Base-by-base conservation (phyloP, 345 rosid species). In the Anacardium occidentale region DNA sequence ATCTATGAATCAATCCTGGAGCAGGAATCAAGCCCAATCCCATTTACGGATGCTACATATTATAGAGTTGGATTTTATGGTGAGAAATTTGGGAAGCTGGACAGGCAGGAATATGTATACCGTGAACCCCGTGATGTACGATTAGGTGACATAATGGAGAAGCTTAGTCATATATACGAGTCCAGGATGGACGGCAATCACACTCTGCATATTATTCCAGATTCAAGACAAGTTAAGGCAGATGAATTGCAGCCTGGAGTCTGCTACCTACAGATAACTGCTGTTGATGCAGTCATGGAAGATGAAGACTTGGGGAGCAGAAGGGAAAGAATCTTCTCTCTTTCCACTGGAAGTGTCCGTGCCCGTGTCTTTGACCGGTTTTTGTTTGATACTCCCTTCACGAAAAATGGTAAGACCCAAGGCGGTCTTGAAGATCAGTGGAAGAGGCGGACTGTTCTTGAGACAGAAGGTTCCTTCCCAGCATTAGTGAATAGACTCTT, bases 21-120 rank as follows among this genome's bases (percentile, higher is more conserved):
- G 85, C 98, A 95, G 83, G 99, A 95, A 75, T 91, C 98, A 32
- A 95, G 93, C 81, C 91, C 94, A 24, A 95, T 92, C 67, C 98
- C 96, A 3, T 91, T 95, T 75, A 92, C 93, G 20, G 98, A 95
- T 86, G 99, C 99, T 63, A 95, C 98, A 66, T 92, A 95, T 76
- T 95, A 95, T 76, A 89, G 99, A 74, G 98, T 95, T 71, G 99
- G 99, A n/a, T 95, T 95, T 65, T 93, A 92, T 70, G 97, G 99
- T 20, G 94, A 91, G 54, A 91, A 77, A 82, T 95, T 95, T 69
- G 96, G 98, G 78, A 92, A 88, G 83, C 82, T 95, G 74, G 94
- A 95, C 75, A 81, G 83, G 65, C 86, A 88, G 79, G 99, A 95
- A 77, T 92, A 88, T 70, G 89, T 92, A 69, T 95, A 92, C 77